Base-by-base conservation (phyloP, 805 yeast genomes). In the Spathaspora boniae region DNA sequence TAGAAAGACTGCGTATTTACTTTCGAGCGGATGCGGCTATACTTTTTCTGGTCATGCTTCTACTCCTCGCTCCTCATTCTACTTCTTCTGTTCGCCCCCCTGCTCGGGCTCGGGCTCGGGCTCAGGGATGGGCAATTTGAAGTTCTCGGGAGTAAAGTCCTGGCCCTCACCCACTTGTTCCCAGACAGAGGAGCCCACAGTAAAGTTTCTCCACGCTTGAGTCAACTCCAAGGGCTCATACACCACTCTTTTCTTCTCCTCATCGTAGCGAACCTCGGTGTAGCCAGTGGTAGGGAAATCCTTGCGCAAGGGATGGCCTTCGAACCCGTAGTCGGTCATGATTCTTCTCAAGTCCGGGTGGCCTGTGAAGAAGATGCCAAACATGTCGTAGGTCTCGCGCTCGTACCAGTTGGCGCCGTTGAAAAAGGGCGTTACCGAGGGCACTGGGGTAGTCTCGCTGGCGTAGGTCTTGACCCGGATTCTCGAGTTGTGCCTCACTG, bases 251-350 rank as follows among this genome's bases (percentile, higher is more conserved):
- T 86, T 80, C 74, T 86, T 86, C 62, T 86, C 95, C 58, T 86
- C 87, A 61, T 86, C 95, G 64, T 85, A 86, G 56, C 89, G 76
- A 26, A 86, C 86, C 68, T 86, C 95, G 31, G 93, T 85, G 66
- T 85, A 86, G 38, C 95, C 95, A 26, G 93, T 83, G 28, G 91
- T 80, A 49, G 95, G 95, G 82, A 86, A 86, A 62, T 86, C 95
- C 61, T 86, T 86, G 63, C 95, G 77, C 56, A 86, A 72, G 9
- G 95, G 95, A 57, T 86, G 93, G 36, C 95, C 95, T 63, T 85
- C 94, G 51, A 86, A 86, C 16, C 95, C 95, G 60, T 86, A 86
- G 63, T 86, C 95, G 37, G 95, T 86, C 79, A 86, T 75, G 60
- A 86, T 85, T 65, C 95, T 74, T 66, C 95, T 79, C 55, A 86